Evolutionary conservation across 2,329 filamentous ascomycete species (phyloP).

Genomic region (Plectosphaerella plurivora): DNA sequence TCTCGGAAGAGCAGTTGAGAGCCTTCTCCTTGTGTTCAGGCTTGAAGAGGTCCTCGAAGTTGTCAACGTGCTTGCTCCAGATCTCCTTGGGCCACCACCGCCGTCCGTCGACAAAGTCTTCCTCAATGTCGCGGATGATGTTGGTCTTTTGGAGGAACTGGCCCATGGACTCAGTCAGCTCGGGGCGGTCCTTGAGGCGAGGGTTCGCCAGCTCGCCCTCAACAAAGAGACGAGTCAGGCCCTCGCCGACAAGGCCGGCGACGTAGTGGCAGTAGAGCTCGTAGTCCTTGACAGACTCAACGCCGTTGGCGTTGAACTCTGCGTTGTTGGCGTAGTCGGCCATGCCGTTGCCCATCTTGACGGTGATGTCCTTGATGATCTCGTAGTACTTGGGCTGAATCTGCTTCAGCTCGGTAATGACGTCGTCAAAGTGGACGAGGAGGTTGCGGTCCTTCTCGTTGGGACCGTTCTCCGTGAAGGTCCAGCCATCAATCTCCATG

Average conservation of each 20-base stretch:
- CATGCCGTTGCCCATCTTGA: slow-evolving; percentile 98
- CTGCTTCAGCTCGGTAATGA: slow-evolving; percentile 82
- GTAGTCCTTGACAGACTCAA: slow-evolving; percentile 82
- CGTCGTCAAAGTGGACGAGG: slow-evolving; percentile 84
- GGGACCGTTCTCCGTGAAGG: slow-evolving; percentile 76
- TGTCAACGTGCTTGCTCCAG: slow-evolving; percentile 91
- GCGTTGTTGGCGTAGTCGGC: slow-evolving; percentile 88
- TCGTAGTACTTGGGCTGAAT: slow-evolving; percentile 78
- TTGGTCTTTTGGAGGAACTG: slow-evolving; percentile 98
- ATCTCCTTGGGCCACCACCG: slow-evolving; percentile 95
- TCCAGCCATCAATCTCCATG: slow-evolving; percentile 85
- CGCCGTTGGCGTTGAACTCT: slow-evolving; percentile 73
- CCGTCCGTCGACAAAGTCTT: slow-evolving; percentile 82
- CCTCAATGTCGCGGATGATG: slow-evolving; percentile 92
- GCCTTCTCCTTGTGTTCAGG: slow-evolving; percentile 73
- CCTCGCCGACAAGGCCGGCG: slow-evolving; percentile 95
- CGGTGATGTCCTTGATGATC: slow-evolving; percentile 89
- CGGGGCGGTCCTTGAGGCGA: slow-evolving; percentile 69
- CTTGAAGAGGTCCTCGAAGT: slow-evolving; percentile 87
- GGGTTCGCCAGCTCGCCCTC: slow-evolving; percentile 83
- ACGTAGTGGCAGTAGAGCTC: slow-evolving; percentile 98
- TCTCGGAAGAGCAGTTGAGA: slow-evolving; percentile 82
- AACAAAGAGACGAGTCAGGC: slow-evolving; percentile 85
- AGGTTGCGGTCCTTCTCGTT: slow-evolving; percentile 93
- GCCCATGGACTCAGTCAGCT: slow-evolving; percentile 92